phyloP scores from a whole-genome alignment of 306 rosid species.

The Quercus agrifolia region DNA sequence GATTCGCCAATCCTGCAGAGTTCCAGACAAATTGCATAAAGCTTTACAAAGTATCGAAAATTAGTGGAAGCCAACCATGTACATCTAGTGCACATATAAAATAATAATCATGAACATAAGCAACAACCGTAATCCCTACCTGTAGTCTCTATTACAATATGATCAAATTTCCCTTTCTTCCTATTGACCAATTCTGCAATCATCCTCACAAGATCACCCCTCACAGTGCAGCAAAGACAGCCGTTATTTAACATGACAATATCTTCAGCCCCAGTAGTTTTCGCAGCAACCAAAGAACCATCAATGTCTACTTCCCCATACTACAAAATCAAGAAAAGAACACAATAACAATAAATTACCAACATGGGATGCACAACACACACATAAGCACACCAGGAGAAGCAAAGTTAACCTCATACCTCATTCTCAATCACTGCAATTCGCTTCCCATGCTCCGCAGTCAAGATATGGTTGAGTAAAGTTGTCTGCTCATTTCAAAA shows the following conservation, averaged over 20 bases:
- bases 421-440: conserved; percentile 95
- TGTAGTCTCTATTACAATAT: conserved; percentile 90
- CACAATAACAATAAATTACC: background rate
- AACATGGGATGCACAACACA: background rate
- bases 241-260: conserved; percentile 92
- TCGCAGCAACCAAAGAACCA: conserved; percentile 86
- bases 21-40: conserved; percentile 2
- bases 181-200: conserved; percentile 65
- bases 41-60: background rate
- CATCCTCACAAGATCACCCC: conserved; percentile 98
- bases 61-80: background rate
- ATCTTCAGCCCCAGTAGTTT: conserved; percentile 90
- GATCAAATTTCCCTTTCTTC: conserved; percentile 90
- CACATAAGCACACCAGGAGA: background rate
- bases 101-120: background rate
- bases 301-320: conserved; percentile 93
- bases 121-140: conserved; percentile 30
- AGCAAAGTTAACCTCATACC: conserved; percentile 30
- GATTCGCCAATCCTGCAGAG: conserved; percentile 86
- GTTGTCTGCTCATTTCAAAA: conserved; percentile 65
- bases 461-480: conserved; percentile 82
- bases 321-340: conserved; percentile 37
- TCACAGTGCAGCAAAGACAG: conserved; percentile 96
- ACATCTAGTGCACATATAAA: background rate
- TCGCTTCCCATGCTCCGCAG: conserved; percentile 87